Percentiles rank a stretch among this genome's conserved stretches.
These are phyloP conservation scores for Podaxis sp. DNA, from an alignment of 768 basidiomycete species.

Conservation along the genomic window DNA sequence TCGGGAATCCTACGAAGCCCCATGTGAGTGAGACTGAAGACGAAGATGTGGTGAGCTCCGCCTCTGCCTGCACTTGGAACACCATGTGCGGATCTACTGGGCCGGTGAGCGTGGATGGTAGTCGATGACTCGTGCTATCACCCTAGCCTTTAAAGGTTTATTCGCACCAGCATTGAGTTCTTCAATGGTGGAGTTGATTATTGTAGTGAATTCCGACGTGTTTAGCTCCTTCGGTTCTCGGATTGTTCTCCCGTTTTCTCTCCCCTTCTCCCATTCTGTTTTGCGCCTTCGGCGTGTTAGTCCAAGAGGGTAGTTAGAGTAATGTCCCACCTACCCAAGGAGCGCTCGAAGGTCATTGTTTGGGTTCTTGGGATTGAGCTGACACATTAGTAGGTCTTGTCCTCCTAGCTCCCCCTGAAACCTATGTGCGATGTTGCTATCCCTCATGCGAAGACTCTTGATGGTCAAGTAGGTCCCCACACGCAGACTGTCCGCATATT, in stretches of 20 bases:
- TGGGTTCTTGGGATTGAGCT: slow-evolving; percentile 32
- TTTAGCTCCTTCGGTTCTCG: not conserved
- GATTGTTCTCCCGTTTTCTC: not conserved
- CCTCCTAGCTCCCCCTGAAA: slow-evolving; percentile 49
- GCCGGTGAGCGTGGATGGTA: slow-evolving; percentile 51
- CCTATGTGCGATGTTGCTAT: slow-evolving; percentile 25
- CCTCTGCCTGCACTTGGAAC: slow-evolving; percentile 51
- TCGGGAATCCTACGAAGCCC: slow-evolving; percentile 38
- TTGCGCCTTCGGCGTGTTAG: not conserved
- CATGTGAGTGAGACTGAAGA: slow-evolving; percentile 2
- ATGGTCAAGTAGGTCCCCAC: slow-evolving; percentile 46
- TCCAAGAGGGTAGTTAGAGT: not conserved
- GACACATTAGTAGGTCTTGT: slow-evolving; percentile 39
- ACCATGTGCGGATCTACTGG: slow-evolving; percentile 47
- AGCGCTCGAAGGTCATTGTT: slow-evolving; percentile 42
- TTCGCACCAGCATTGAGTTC: slow-evolving; percentile 31
- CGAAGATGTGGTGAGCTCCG: slow-evolving; percentile 25
- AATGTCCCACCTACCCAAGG: slow-evolving; percentile 32
- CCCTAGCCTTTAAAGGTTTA: slow-evolving; percentile 36
- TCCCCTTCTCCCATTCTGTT: not conserved
- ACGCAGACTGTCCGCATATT: slow-evolving; percentile 34
- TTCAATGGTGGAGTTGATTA: slow-evolving; percentile 26
- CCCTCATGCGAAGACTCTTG: slow-evolving; percentile 48
- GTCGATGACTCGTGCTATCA: slow-evolving; percentile 51
- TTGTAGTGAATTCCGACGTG: not conserved